These are phyloP conservation scores for Orbilia ellipsospora DNA, from an alignment of 2,329 filamentous ascomycete species.

Conservation along the genomic window DNA sequence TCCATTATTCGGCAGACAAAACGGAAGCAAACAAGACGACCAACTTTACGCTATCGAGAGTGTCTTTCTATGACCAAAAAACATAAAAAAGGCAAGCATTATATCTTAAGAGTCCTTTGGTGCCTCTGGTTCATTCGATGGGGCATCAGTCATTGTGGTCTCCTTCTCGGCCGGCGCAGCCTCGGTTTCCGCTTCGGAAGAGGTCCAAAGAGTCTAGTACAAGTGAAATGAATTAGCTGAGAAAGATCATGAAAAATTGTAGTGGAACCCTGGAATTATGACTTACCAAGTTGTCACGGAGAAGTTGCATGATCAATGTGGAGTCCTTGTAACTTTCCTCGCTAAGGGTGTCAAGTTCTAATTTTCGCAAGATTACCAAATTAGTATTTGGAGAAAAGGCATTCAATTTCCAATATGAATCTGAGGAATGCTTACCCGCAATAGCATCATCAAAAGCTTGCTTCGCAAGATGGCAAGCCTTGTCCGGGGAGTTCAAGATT, in stretches of 20 bases:
- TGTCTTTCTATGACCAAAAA: slow-evolving; percentile 58
- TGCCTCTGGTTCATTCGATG: slow-evolving; percentile 65
- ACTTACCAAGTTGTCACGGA: slow-evolving; percentile 85
- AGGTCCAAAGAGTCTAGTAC: slow-evolving; percentile 94
- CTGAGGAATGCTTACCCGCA: slow-evolving; percentile 68
- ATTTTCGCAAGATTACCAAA: slow-evolving; percentile 26
- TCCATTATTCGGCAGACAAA: slow-evolving; percentile 55
- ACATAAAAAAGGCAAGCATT: slow-evolving; percentile 45
- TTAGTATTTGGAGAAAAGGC: neutral
- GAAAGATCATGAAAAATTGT: neutral
- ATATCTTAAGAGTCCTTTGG: slow-evolving; percentile 45
- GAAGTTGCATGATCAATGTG: slow-evolving; percentile 98
- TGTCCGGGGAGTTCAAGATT: slow-evolving; percentile 97
- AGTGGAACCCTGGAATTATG: neutral
- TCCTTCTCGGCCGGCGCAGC: slow-evolving; percentile 69
- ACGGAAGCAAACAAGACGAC: slow-evolving; percentile 43
- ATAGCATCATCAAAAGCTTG: slow-evolving; percentile 99
- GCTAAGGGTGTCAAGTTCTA: slow-evolving; percentile 90
- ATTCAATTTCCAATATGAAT: neutral
- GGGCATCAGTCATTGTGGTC: slow-evolving; percentile 70
- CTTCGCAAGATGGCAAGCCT: slow-evolving; percentile 97
- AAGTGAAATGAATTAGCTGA: slow-evolving; percentile 59
- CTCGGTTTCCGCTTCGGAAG: slow-evolving; percentile 87
- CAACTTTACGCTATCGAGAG: slow-evolving; percentile 57
- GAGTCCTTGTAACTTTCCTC: slow-evolving; percentile 99